Evolutionary conservation across 2,329 filamentous ascomycete genomes (phyloP).

Genomic region (Talaromyces funiculosus): DNA sequence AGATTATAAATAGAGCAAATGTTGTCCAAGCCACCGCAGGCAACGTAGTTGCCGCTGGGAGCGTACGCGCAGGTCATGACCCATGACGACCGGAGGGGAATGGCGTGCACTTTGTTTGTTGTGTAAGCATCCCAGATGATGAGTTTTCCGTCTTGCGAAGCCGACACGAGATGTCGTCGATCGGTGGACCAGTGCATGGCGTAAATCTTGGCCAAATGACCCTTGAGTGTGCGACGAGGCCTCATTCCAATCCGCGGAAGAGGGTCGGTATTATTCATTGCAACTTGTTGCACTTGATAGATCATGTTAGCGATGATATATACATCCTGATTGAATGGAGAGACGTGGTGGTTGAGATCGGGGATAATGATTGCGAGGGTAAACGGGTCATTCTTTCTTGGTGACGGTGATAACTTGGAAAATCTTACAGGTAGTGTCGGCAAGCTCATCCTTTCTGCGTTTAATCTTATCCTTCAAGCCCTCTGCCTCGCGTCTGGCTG

Average conservation of each 20-base stretch:
- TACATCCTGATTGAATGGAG: not conserved
- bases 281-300: conserved; percentile 75
- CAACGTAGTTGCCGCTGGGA: conserved; percentile 95
- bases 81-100: conserved; percentile 95
- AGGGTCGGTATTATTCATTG: conserved; percentile 84
- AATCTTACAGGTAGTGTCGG: conserved; percentile 80
- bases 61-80: conserved; percentile 99
- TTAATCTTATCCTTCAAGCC: conserved; percentile 98
- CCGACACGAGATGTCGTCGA: conserved; percentile 91
- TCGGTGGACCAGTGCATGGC: conserved; percentile 99
- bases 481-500: conserved; percentile 94
- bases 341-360: not conserved
- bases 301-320: not conserved
- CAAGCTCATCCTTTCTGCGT: conserved; percentile 99
- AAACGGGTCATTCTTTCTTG: conserved; percentile 35
- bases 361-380: conserved; percentile 4
- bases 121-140: conserved; percentile 99
- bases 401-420: not conserved
- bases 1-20: conserved; percentile 99
- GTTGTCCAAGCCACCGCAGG: conserved; percentile 97
- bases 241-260: conserved; percentile 95
- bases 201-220: conserved; percentile 98
- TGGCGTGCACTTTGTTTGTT: conserved; percentile 98
- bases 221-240: conserved; percentile 92
- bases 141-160: conserved; percentile 97